These are phyloP conservation scores for Mortierella alpina DNA, from an alignment of 192 early-diverging fungal genomes.

Conservation along the genomic window DNA sequence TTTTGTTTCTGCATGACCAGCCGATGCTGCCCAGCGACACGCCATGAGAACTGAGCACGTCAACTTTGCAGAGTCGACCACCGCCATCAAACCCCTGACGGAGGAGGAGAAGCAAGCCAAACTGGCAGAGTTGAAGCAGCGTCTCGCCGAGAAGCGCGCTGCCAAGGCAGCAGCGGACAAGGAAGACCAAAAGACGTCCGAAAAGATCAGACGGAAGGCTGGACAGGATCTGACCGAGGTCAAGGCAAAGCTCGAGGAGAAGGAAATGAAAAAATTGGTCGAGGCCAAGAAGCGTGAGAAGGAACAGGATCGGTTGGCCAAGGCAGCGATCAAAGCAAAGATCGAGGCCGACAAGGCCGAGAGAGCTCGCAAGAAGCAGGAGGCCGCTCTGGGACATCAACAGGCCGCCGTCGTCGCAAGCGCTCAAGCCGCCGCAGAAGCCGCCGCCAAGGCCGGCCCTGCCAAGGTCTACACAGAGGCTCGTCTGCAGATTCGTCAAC, in stretches of 20 bases:
- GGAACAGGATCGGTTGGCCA: conserved; percentile 79
- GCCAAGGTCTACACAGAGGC: conserved; percentile 80
- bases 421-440: conserved; percentile 21
- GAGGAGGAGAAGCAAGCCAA: conserved; percentile 84
- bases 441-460: conserved; percentile 41
- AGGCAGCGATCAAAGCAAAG: conserved; percentile 78
- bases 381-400: conserved; percentile 9
- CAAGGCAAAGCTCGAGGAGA: conserved; percentile 75
- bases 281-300: conserved; percentile 81
- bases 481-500: conserved; percentile 77
- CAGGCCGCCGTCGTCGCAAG: conserved; percentile 45
- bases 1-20: conserved; percentile 38
- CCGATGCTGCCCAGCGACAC: conserved; percentile 79
- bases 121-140: conserved; percentile 72
- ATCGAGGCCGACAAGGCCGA: conserved; percentile 86
- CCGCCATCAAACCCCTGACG: conserved; percentile 81
- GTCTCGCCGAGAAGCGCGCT: conserved; percentile 74
- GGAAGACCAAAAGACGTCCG: conserved; percentile 76
- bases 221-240: conserved; percentile 78
- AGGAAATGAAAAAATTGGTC: conserved; percentile 79
- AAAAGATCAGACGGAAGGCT: conserved; percentile 78
- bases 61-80: conserved; percentile 82
- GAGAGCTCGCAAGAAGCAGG: conserved; percentile 69
- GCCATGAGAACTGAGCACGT: conserved; percentile 77
- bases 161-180: conserved; percentile 66